Evolutionary conservation across 1,139 yeast species (phyloP).

Genomic region (Taphrina pruni): DNA sequence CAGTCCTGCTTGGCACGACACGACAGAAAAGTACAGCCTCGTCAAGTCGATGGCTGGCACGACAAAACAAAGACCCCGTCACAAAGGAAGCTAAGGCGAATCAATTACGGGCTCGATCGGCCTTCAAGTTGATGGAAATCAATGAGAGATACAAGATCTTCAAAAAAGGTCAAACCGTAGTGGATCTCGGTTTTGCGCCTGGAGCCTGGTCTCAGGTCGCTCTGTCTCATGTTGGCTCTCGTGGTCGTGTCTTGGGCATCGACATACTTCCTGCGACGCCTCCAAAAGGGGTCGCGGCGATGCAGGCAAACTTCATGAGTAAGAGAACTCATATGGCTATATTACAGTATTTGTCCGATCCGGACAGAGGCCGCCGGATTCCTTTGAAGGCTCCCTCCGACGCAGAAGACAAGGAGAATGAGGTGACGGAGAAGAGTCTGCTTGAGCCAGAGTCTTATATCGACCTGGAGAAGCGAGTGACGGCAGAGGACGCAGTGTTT

Average conservation of each 20-base stretch:
- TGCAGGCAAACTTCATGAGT: slow-evolving; percentile 86
- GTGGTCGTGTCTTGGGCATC: slow-evolving; percentile 79
- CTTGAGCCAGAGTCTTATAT: slow-evolving; percentile 39
- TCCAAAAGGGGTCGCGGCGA: slow-evolving; percentile 74
- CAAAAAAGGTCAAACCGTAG: slow-evolving; percentile 63
- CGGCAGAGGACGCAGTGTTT: slow-evolving; percentile 27
- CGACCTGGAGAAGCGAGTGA: slow-evolving; percentile 41
- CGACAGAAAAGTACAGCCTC: slow-evolving; percentile 51
- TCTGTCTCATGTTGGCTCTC: slow-evolving; percentile 60
- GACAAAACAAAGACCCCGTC: slow-evolving; percentile 70
- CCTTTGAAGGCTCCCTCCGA: slow-evolving; percentile 26
- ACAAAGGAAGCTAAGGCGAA: slow-evolving; percentile 68
- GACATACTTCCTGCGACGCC: slow-evolving; percentile 81
- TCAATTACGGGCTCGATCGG: slow-evolving; percentile 82
- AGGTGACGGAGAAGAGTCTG: slow-evolving; percentile 14
- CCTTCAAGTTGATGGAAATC: slow-evolving; percentile 69
- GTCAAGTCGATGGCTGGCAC: slow-evolving; percentile 72
- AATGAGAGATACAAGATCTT: slow-evolving; percentile 67
- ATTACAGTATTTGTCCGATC: slow-evolving; percentile 58
- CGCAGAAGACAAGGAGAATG: slow-evolving; percentile 40
- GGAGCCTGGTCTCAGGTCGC: slow-evolving; percentile 96
- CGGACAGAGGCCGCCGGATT: slow-evolving; percentile 49
- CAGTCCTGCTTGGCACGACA: background rate
- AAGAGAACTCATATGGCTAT: slow-evolving; percentile 68
- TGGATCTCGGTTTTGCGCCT: slow-evolving; percentile 93